Conservation (phyloP, 208 protist genomes). For the Trypanosoma avium region DNA sequence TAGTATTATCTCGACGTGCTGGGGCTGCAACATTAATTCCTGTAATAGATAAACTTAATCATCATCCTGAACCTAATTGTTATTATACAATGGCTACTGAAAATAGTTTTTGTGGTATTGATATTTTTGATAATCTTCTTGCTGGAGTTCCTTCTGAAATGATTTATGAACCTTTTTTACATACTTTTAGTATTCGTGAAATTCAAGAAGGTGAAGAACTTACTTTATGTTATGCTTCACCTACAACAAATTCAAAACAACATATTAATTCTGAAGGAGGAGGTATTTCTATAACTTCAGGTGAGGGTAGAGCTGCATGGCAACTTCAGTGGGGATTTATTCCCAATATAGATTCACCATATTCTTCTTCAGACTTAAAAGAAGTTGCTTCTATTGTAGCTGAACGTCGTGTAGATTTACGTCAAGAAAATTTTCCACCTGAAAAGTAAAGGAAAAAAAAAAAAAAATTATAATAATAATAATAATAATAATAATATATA, state of each 20-base stretch:
- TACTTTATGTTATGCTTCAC: constrained; percentile 73
- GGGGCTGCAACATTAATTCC: constrained; percentile 68
- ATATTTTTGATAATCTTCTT: constrained; percentile 83
- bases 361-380: constrained; percentile 58
- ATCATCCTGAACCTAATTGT: constrained; percentile 73
- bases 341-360: constrained; percentile 57
- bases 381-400: constrained; percentile 73
- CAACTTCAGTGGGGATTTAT: constrained; percentile 83
- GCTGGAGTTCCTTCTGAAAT: constrained; percentile 70
- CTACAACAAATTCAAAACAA: constrained; percentile 29
- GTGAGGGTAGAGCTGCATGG: constrained; percentile 66
- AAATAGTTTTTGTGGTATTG: constrained; percentile 63
- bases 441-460: neutral
- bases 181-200: constrained; percentile 75
- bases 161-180: constrained; percentile 75
- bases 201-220: constrained; percentile 66
- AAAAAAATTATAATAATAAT: neutral
- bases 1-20: constrained; percentile 66
- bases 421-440: constrained; percentile 26
- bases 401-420: constrained; percentile 67
- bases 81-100: constrained; percentile 79
- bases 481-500: constrained; percentile 14
- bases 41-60: constrained; percentile 85
- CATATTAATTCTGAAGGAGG: neutral
- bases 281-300: constrained; percentile 32